These are phyloP conservation scores for Hylodesmum podocarpum DNA, from an alignment of 306 rosid species.

Conservation along the genomic window DNA sequence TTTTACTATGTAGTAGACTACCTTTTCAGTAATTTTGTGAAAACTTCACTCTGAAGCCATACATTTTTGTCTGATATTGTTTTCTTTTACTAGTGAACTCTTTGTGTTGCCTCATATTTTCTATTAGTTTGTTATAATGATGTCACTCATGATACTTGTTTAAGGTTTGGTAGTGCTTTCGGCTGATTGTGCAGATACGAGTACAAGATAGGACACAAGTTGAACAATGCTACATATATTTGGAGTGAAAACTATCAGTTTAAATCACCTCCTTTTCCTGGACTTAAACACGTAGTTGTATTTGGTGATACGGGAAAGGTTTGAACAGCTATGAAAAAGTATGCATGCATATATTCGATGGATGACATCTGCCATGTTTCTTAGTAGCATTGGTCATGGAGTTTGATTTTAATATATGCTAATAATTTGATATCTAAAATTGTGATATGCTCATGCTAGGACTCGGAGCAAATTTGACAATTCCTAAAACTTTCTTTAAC, in stretches of 20 bases:
- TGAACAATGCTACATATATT: conserved; percentile 58
- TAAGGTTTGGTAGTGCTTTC: not conserved
- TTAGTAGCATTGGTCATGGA: not conserved
- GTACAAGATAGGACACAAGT: conserved; percentile 77
- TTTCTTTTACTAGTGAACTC: not conserved
- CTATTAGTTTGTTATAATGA: not conserved
- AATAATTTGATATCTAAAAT: not conserved
- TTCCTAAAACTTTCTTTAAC: not conserved
- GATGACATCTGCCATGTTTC: conserved; percentile 4
- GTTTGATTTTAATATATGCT: not conserved
- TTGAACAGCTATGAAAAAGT: conserved; percentile 28
- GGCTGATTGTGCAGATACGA: conserved; percentile 51
- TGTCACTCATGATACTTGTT: not conserved
- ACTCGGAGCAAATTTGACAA: not conserved
- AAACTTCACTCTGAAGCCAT: not conserved
- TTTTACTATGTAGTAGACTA: not conserved
- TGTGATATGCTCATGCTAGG: not conserved
- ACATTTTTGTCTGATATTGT: not conserved
- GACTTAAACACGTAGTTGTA: conserved; percentile 69
- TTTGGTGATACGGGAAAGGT: conserved; percentile 99
- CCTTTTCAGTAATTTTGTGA: not conserved
- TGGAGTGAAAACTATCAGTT: conserved; percentile 68
- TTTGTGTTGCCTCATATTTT: not conserved
- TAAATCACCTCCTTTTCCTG: conserved; percentile 86
- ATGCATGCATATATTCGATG: not conserved